Percentiles rank a stretch among this genome's conserved stretches.
phyloP scores from a whole-genome alignment of 2,329 filamentous ascomycete species.

The Cytospora leucostoma region DNA sequence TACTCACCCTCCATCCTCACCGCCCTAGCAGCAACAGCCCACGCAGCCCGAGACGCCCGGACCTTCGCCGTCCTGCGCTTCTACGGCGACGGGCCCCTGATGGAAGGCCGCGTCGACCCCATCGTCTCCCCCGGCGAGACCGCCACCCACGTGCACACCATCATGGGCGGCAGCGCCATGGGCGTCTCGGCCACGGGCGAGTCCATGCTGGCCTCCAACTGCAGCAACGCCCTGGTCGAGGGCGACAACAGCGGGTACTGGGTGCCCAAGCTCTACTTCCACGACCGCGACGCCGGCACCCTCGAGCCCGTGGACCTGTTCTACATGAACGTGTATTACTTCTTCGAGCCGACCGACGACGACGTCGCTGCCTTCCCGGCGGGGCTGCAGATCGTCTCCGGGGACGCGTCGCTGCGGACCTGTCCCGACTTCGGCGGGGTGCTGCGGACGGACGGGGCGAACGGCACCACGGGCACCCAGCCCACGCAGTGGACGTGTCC shows the following conservation, averaged over 20 bases:
- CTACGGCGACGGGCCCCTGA: conserved; percentile 64
- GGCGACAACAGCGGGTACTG: conserved; percentile 77
- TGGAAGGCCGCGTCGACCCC: conserved; percentile 64
- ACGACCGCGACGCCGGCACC: conserved; percentile 60
- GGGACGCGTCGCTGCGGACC: conserved; percentile 61
- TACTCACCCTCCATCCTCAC: conserved; percentile 32
- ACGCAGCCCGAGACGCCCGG: conserved; percentile 45
- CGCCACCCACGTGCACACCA: conserved; percentile 67
- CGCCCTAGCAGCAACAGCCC: conserved; percentile 42
- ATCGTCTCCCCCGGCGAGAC: conserved; percentile 63
- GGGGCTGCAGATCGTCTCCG: conserved; percentile 71
- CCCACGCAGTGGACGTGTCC: conserved; percentile 63
- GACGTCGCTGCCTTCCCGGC: conserved; percentile 69
- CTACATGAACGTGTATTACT: conserved; percentile 78
- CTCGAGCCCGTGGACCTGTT: conserved; percentile 68
- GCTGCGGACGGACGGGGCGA: conserved; percentile 52
- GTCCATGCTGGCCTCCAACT: conserved; percentile 61
- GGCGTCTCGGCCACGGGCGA: conserved; percentile 61
- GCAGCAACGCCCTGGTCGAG: conserved; percentile 69
- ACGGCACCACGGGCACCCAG: conserved; percentile 50
- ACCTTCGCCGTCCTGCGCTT: conserved; percentile 72
- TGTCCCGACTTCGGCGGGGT: conserved; percentile 51
- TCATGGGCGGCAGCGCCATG: conserved; percentile 72
- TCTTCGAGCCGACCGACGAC: conserved; percentile 66
- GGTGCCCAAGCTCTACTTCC: conserved; percentile 71